Base-by-base conservation (phyloP, 441 rosid genomes). In the Pelargonium citronellum region DNA sequence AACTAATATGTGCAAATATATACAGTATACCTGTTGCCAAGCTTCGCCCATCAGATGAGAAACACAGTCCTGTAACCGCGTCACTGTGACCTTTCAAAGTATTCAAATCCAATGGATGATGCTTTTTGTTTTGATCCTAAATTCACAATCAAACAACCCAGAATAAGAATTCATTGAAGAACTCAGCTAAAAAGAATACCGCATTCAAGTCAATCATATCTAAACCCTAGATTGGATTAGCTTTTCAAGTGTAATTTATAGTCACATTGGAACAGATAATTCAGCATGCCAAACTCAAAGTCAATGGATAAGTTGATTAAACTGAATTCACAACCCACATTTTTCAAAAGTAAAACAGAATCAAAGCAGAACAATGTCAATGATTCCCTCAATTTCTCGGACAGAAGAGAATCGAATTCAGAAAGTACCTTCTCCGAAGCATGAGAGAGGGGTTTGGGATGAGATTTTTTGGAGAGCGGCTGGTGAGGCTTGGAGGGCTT, bases 81-180 rank as follows among this genome's bases (percentile, higher is more conserved):
- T 95, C 99, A 10, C 85, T 87, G 57, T 95, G 98, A 68, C 99
- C 99, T 88, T 92, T 95, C 78, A 95, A 77, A 72, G 99, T 95
- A 81, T 95, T 95, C 78, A 95, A 79, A 83, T 89, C 98, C 83
- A 95, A 81, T 11, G 89, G 95, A 78, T 92, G 97, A 75, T 91
- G 99, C 53, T 87, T 78, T 82, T 82, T 92, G 79, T 34, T 81
- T 77, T 87, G 96, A 71, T 86, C 97, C 97, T 95, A 74, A 71
- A 76, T 68, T 53, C 79, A 79, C 22, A 66, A 62, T 10, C 55
- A 72, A 69, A 15, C 13, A 49, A 30, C 53, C 37, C 13, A 17
- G 22, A 39, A 24, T 53, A 62, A n/a, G 15, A 12, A 11, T 11
- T 11, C 55, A 55, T 49, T 69, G 58, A 68, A 34, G 69, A 71